These are phyloP conservation scores for Debaryomyces tyrocola DNA, from an alignment of 805 yeast species.

Conservation along the genomic window DNA sequence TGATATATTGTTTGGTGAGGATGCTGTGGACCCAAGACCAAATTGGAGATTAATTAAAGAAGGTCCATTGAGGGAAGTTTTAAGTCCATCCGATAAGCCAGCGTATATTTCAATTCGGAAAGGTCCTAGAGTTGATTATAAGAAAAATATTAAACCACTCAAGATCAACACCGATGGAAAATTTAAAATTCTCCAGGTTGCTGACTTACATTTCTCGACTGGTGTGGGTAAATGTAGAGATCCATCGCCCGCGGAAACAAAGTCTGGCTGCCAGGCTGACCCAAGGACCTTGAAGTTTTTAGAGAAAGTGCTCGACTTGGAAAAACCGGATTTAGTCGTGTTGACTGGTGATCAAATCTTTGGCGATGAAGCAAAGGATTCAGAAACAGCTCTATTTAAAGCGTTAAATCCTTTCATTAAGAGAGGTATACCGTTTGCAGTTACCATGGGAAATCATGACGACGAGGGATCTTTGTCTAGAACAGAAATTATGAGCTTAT, in stretches of 20 bases:
- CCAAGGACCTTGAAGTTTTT: slow-evolving; percentile 64
- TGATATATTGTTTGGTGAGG: slow-evolving; percentile 70
- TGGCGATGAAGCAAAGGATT: slow-evolving; percentile 78
- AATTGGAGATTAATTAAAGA: slow-evolving; percentile 53
- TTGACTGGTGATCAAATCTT: slow-evolving; percentile 90
- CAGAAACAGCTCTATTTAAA: slow-evolving; percentile 79
- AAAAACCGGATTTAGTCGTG: slow-evolving; percentile 81
- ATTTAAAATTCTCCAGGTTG: slow-evolving; percentile 83
- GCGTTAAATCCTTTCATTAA: slow-evolving; percentile 67
- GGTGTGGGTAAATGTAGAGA: slow-evolving; percentile 80
- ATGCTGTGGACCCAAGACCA: slow-evolving; percentile 74
- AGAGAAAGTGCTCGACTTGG: slow-evolving; percentile 62
- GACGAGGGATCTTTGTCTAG: slow-evolving; percentile 76
- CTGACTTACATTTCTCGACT: slow-evolving; percentile 89
- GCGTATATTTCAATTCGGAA: slow-evolving; percentile 35
- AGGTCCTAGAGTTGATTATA: slow-evolving; percentile 33
- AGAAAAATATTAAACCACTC: slow-evolving; percentile 30
- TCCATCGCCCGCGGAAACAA: slow-evolving; percentile 53
- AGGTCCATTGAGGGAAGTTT: slow-evolving; percentile 20
- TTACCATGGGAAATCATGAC: slow-evolving; percentile 91
- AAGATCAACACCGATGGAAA: slow-evolving; percentile 43
- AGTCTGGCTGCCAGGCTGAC: slow-evolving; percentile 73
- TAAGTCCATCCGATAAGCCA: slow-evolving; percentile 16
- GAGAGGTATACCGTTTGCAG: slow-evolving; percentile 77
- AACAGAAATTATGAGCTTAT: slow-evolving; percentile 56